Conservation (phyloP, 371 early-diverging fungal species). For the Dinochytrium kinnereticum region DNA sequence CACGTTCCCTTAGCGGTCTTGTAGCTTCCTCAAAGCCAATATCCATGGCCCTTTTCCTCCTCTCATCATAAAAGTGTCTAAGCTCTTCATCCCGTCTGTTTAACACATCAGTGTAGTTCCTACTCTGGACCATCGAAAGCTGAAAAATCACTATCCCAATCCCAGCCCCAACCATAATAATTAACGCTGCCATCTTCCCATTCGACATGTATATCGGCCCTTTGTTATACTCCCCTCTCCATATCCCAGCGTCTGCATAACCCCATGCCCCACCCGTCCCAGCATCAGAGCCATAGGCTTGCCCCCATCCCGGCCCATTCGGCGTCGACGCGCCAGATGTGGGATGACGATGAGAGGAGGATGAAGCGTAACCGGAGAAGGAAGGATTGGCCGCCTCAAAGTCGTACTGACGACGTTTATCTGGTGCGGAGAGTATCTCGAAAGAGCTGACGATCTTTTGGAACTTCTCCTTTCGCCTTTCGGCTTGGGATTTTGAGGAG, state of each 20-base stretch:
- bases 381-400: neutral
- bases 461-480: conserved; percentile 18
- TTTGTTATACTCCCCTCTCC: conserved; percentile 14
- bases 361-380: neutral
- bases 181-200: conserved; percentile 28
- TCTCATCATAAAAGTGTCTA: neutral
- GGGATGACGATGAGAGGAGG: neutral
- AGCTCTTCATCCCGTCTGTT: conserved; percentile 9
- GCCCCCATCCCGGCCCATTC: neutral
- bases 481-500: conserved; percentile 16
- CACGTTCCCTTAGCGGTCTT: conserved; percentile 6
- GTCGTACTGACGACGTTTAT: conserved; percentile 33
- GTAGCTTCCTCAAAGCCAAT: neutral
- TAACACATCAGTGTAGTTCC: neutral
- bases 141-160: conserved; percentile 14
- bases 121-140: neutral
- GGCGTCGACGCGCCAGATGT: neutral
- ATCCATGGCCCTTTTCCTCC: neutral
- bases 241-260: neutral
- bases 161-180: conserved; percentile 17
- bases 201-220: conserved; percentile 42
- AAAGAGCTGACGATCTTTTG: conserved; percentile 39
- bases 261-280: neutral
- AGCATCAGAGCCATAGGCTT: conserved; percentile 6
- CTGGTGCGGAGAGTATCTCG: conserved; percentile 38